These are phyloP conservation scores for Trichoderma breve DNA, from an alignment of 2,329 filamentous ascomycete species.

Conservation along the genomic window DNA sequence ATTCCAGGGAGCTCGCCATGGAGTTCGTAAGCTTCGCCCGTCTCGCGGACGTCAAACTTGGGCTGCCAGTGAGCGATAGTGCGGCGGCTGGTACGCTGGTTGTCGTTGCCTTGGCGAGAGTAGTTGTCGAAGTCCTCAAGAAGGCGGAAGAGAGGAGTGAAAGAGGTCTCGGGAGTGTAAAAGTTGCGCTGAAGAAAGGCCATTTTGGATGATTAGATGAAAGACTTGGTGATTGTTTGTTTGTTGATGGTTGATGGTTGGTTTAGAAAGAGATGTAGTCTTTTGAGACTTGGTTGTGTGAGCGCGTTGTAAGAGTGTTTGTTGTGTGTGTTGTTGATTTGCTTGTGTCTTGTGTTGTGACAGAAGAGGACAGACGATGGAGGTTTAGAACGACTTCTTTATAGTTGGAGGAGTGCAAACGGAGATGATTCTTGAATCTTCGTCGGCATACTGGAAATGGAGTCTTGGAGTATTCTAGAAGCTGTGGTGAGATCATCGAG, in stretches of 20 bases:
- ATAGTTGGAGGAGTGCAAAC: background rate
- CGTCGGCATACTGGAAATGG: background rate
- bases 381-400: constrained; percentile 1
- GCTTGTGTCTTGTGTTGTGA: background rate
- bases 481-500: background rate
- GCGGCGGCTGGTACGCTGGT: constrained; percentile 27
- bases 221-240: background rate
- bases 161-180: constrained; percentile 46
- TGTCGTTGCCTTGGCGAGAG: constrained; percentile 33
- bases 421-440: background rate
- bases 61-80: constrained; percentile 55
- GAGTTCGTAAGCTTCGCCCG: constrained; percentile 63
- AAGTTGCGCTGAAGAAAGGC: constrained; percentile 50
- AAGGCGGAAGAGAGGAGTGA: constrained; percentile 56
- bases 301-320: background rate
- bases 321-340: background rate
- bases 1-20: constrained; percentile 75
- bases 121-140: constrained; percentile 58
- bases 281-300: background rate
- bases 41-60: constrained; percentile 71
- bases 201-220: constrained; percentile 42
- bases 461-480: background rate
- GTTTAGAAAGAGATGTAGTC: background rate
- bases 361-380: background rate
- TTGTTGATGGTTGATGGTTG: background rate